Base-by-base conservation (phyloP, 768 basidiomycete species). In the Pseudohyphozyma bogoriensis region DNA sequence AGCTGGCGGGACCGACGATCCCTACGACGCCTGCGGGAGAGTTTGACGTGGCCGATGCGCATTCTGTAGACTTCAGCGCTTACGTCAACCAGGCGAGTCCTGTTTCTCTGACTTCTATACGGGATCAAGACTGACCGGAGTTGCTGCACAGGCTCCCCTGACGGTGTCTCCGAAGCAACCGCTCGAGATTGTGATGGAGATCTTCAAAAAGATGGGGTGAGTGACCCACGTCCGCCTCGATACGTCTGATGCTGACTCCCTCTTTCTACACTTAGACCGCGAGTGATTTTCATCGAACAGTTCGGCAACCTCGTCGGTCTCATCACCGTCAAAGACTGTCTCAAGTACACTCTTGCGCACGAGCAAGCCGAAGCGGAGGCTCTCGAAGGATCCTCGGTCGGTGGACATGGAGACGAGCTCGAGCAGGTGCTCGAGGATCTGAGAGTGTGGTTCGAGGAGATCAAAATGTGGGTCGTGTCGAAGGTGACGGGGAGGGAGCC, bases 171-270 rank as follows among this genome's bases (percentile, higher is more conserved):
- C 90, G 2, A 87, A 88, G 64, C 79, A 95, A 42, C 90, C 91
- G 1, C 77, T 99, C 45, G 95, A 99, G 73, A 90, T 96, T 56
- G 89, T 92, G 11, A 89, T 95, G 86, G 90, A 99, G 71, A 76
- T 99, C 31, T 99, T 97, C 79, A 89, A 93, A 72, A 81, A 89
- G 49, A 88, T 99, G 86, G 95, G 95, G 95, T 95, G 70, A 68
- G 89, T 79, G 18, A 1, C 5, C 53, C 51, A 28, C 39, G 22
- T 39, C 18, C 26, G 46, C 29, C 31, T 47, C 40, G 37, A 24
- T 15, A 51, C 32, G 46, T 29, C 10, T 16, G 3, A 2, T 15
- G 3, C 47, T 5, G 36, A 37, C 47, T 45, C 39, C 50, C n/a
- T 39, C 24, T 40, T 31, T 9, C 36, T 59, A 6, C 64, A 10